Conservation (phyloP, 257 asterid genomes). For the Solanum pinnatisectum region DNA sequence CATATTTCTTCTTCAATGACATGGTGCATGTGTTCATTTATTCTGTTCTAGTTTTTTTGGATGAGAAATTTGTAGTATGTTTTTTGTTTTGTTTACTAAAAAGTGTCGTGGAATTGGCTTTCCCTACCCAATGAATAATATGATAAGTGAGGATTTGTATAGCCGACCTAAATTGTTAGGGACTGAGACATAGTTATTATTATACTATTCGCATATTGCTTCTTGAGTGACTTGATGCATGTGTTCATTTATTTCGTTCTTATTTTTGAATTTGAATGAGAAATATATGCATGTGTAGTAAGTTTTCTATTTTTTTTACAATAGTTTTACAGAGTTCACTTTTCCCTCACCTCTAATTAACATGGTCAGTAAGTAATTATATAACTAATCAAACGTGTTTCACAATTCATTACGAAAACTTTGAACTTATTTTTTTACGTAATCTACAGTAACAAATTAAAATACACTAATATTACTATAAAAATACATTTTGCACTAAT, state of each 20-base stretch:
- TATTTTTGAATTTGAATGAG: background rate
- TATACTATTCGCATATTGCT: background rate
- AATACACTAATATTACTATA: too few relatives aligned
- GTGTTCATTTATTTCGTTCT: conserved; percentile 8
- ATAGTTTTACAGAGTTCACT: too few relatives aligned
- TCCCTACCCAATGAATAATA: conserved; percentile 26
- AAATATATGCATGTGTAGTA: background rate
- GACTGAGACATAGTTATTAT: background rate
- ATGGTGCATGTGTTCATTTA: conserved; percentile 7
- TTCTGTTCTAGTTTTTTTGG: background rate
- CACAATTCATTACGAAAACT: too few relatives aligned
- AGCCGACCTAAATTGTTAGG: background rate
- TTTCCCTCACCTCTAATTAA: background rate
- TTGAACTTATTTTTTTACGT: too few relatives aligned
- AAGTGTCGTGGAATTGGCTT: conserved; percentile 72
- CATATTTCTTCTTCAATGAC: background rate
- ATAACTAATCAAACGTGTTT: too few relatives aligned
- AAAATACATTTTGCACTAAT: too few relatives aligned
- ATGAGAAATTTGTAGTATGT: conserved; percentile 1
- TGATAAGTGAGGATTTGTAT: background rate
- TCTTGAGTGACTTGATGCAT: background rate
- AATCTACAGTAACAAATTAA: too few relatives aligned
- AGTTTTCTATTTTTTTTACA: background rate
- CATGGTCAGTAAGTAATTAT: too few relatives aligned
- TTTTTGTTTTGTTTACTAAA: conserved; percentile 72